Conservation (phyloP, 345 rosid species). For the Bruguiera gymnorhiza region DNA sequence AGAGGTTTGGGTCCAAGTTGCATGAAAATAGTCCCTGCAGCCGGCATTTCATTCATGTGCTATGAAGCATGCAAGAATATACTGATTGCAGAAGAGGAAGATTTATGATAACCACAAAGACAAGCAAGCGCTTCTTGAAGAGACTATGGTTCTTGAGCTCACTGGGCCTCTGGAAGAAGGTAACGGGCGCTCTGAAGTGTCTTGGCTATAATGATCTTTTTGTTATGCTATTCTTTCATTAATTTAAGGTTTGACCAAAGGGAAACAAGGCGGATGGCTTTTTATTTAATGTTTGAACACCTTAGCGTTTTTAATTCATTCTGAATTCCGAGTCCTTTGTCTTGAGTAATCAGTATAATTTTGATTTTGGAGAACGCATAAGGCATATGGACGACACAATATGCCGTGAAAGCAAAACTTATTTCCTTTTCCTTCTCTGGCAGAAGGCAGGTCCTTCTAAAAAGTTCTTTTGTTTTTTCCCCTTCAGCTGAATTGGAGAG, state of each 20-base stretch:
- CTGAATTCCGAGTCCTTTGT: not conserved
- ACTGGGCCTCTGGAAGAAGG: not conserved
- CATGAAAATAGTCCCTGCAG: conserved; percentile 33
- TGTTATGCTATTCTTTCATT: not conserved
- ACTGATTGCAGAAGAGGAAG: conserved; percentile 22
- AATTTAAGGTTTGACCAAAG: not conserved
- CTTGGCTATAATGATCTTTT: not conserved
- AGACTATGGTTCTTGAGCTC: not conserved
- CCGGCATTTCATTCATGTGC: conserved; percentile 45
- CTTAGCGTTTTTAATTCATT: not conserved
- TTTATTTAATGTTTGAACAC: not conserved
- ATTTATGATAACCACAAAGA: not conserved
- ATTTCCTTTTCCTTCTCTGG: no score
- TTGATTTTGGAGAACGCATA: not conserved
- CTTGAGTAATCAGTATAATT: not conserved
- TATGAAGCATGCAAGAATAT: conserved; percentile 39
- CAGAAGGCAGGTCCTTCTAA: no score
- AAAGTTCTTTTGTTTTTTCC: no score
- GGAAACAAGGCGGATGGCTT: not conserved
- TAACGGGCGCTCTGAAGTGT: no score
- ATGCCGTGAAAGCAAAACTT: no score
- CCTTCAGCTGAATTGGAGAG: no score
- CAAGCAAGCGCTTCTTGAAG: not conserved
- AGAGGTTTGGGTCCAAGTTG: conserved; percentile 33
- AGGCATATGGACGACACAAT: no score